Base-by-base conservation (phyloP, 768 basidiomycete species). In the Floccularia luteovirens region DNA sequence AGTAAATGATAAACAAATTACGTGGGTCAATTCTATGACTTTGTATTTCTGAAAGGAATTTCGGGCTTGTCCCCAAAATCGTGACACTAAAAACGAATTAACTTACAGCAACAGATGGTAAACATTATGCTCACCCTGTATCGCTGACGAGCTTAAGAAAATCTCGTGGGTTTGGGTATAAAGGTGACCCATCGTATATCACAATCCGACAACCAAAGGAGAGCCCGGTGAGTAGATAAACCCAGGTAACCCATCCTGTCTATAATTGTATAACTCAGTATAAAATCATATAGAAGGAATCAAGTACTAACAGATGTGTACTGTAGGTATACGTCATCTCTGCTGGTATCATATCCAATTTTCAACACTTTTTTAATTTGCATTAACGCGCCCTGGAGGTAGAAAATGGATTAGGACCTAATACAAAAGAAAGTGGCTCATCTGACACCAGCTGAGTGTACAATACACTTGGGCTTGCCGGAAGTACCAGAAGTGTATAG, bases 401-500 rank as follows among this genome's bases (percentile, higher is more conserved):
- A 16, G 17, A 27, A 20, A 11, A 38, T 16, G 12, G 33, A 38
- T 45, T 25, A 25, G 5, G 24, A 24, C 41, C 31, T 36, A 30
- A 24, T 20, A 27, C 7, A 5, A 6, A 30, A 6, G 38, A 31
- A 25, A 5, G 16, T 12, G 11, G n/a, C 31, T 21, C 22, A 13
- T 31, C 77, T 53, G 56, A 85, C 82, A 2, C 88, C 87, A 7
- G 74, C 79, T 28, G 71, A 69, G 58, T 90, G 88, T 1, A 89
- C 77, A 37, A 90, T 89, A 42, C 86, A 88, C 57, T 90, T 90
- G 0, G 86, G 87, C 34, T 82, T 77, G 16, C 90, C 90, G 2
- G 84, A 87, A 0, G 90, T 92, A 11, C 90, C 90, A 13, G 85
- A 89, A 25, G 83, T 88, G 57, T 90, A 92, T 11, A 91, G 52